These are phyloP conservation scores for Alloteropsis angusta DNA, from an alignment of 202 grass and related monocot species.

Conservation along the genomic window DNA sequence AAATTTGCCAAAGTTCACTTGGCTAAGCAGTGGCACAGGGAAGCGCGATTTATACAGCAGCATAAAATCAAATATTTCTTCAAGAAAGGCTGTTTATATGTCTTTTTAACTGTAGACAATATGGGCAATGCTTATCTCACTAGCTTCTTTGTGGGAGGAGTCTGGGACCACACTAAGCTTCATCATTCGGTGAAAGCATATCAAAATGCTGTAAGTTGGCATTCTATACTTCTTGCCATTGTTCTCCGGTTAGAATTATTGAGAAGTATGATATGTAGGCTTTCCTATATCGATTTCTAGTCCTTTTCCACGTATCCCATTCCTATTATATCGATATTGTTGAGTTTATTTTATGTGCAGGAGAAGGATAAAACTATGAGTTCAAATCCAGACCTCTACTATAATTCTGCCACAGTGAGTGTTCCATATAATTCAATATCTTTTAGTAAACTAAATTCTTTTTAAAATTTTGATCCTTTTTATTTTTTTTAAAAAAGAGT, in stretches of 20 bases:
- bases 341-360: conserved; percentile 40
- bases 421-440: background rate
- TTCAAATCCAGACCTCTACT: conserved; percentile 82
- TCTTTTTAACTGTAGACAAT: conserved; percentile 57
- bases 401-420: conserved; percentile 88
- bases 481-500: background rate
- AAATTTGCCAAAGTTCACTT: background rate
- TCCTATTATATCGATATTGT: conserved; percentile 15
- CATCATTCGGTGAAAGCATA: conserved; percentile 88
- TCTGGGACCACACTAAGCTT: conserved; percentile 74
- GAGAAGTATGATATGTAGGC: background rate
- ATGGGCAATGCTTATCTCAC: conserved; percentile 96
- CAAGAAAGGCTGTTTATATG: background rate
- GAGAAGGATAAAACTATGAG: conserved; percentile 82
- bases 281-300: conserved; percentile 5
- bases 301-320: conserved; percentile 16
- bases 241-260: conserved; percentile 4
- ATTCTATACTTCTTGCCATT: conserved; percentile 12
- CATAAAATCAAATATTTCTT: background rate
- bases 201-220: conserved; percentile 94
- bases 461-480: background rate
- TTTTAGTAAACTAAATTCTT: conserved; percentile 1
- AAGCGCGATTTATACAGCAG: background rate
- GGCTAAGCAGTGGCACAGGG: background rate
- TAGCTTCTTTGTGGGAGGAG: conserved; percentile 78